Conservation (phyloP, 2,329 filamentous ascomycete species). For the Chaetomium sp. region DNA sequence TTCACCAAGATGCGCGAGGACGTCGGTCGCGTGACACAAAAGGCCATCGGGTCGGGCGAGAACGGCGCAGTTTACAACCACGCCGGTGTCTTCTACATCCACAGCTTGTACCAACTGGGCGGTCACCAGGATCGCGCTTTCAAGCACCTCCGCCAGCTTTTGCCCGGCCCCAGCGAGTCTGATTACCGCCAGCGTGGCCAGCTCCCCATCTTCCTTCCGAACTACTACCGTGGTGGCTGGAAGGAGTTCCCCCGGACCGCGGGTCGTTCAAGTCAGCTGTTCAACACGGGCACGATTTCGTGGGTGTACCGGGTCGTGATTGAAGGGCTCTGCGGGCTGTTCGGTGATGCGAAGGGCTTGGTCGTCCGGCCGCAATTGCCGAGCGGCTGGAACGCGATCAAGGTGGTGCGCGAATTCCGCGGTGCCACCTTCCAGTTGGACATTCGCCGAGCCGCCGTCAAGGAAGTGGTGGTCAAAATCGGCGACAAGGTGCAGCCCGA, state of each 20-base stretch:
- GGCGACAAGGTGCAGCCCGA: conserved; percentile 45
- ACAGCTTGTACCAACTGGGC: conserved; percentile 54
- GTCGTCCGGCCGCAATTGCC: conserved; percentile 54
- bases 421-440: conserved; percentile 53
- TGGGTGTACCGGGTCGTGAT: conserved; percentile 60
- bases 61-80: conserved; percentile 63
- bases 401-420: conserved; percentile 51
- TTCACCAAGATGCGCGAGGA: conserved; percentile 60
- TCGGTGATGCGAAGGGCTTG: conserved; percentile 52
- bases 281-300: conserved; percentile 60
- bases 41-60: conserved; percentile 59
- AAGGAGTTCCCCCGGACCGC: conserved; percentile 53
- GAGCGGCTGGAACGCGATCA: conserved; percentile 48
- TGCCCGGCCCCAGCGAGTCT: conserved; percentile 54
- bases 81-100: conserved; percentile 57
- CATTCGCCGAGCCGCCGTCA: conserved; percentile 46
- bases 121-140: conserved; percentile 53
- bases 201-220: conserved; percentile 59
- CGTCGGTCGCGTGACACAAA: conserved; percentile 60
- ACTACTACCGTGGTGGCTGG: conserved; percentile 59
- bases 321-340: conserved; percentile 57
- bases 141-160: conserved; percentile 53
- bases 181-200: conserved; percentile 58
- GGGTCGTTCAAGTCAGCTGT: conserved; percentile 58
- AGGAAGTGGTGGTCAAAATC: conserved; percentile 45